phyloP scores from a whole-genome alignment of 306 rosid genomes.

The Corylus americana region DNA sequence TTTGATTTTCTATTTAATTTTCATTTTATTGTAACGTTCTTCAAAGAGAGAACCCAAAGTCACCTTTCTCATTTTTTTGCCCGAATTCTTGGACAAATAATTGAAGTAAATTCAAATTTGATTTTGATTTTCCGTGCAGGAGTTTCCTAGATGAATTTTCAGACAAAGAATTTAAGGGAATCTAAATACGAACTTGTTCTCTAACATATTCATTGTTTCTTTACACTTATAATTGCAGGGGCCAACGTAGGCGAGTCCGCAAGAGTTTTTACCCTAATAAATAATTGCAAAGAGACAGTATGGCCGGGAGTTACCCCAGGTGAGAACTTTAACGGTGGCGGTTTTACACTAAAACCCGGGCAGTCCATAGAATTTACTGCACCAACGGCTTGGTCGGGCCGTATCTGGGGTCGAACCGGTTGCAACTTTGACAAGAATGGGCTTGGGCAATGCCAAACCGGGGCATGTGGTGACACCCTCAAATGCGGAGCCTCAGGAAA shows the following conservation, averaged over 20 bases:
- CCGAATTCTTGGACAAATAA: no score
- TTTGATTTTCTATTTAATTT: no score
- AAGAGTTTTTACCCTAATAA: slow-evolving; percentile 69
- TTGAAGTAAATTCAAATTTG: no score
- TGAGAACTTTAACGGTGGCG: slow-evolving; percentile 72
- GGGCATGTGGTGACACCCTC: slow-evolving; percentile 56
- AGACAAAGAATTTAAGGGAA: no score
- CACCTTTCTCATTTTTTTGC: no score
- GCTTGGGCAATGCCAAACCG: slow-evolving; percentile 62
- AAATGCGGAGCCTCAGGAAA: slow-evolving; percentile 68
- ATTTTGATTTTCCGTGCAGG: no score
- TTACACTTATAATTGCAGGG: slow-evolving; percentile 38
- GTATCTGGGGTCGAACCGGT: slow-evolving; percentile 95
- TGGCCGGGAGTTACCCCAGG: slow-evolving; percentile 86
- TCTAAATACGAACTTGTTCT: not conserved
- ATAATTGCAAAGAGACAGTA: slow-evolving; percentile 77
- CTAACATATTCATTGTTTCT: not conserved
- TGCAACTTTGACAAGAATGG: slow-evolving; percentile 79
- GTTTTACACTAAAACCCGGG: slow-evolving; percentile 62
- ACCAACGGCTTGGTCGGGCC: slow-evolving; percentile 71
- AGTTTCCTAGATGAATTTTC: no score
- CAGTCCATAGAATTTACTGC: slow-evolving; percentile 59
- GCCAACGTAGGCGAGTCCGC: slow-evolving; percentile 50
- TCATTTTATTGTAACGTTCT: no score
- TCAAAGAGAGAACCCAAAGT: no score